Base-by-base conservation (phyloP, 1,284 basidiomycete genomes). In the Xerocomus amazonicus region DNA sequence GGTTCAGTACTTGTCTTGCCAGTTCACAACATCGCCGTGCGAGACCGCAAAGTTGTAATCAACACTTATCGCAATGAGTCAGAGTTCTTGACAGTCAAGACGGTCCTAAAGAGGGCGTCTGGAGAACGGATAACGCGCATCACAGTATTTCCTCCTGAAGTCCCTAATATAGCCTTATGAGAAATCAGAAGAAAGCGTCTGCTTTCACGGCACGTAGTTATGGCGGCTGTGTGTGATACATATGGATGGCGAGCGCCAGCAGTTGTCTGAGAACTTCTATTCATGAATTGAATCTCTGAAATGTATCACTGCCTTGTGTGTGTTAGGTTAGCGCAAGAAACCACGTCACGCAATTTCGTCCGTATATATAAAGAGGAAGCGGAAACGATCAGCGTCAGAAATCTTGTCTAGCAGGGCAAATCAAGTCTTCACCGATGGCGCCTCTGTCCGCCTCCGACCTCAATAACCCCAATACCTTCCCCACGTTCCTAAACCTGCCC, bases 361-460 rank as follows among this genome's bases (percentile, higher is more conserved):
- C 19, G 4, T 26, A 48, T 65, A 62, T 62, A 65, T 42, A 53
- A 33, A 36, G 48, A 14, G 36, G 43, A 27, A 27, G 43, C 6
- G 43, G 34, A 41, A 6, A 2, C 13, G 14, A 16, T 48, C 27
- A 36, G 14, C 31, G 6, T 28, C 47, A 51, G 31, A 26, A 34
- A 28, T n/a, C n/a, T n/a, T n/a, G n/a, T n/a, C 35, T 36, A 45
- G 1, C 39, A 36, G 35, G 7, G 51, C 14, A 47, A 43, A 50
- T 50, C 48, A 47, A 23, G 19, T 23, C 19, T 23, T 23, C 19
- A 23, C 19, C 50, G 47, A 27, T 65, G 57, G 47, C 50, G 1
- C 55, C 49, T 33, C 41, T 54, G 1, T 47, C 53, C 35, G 48
- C 62, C 17, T 66, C 66, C n/a, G 51, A 68, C 16, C 66, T 65